These are phyloP conservation scores for Xylariaceae sp. DNA, from an alignment of 2,329 filamentous ascomycete species.

Conservation along the genomic window DNA sequence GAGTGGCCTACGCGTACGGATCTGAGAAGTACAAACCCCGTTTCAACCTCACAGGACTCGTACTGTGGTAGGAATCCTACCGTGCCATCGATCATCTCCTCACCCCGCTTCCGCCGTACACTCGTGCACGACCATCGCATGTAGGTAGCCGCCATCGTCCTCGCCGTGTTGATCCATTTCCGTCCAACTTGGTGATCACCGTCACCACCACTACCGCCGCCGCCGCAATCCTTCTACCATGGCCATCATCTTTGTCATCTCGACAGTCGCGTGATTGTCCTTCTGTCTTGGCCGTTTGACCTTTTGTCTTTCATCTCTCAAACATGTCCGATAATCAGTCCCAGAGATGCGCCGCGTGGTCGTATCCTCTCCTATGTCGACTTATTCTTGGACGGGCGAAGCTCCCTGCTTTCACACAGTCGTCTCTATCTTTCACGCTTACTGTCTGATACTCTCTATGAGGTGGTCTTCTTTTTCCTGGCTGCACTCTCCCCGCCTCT, in stretches of 20 bases:
- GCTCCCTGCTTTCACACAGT: not conserved
- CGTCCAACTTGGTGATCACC: not conserved
- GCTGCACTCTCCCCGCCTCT: not conserved
- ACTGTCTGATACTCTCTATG: not conserved
- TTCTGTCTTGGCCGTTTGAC: not conserved
- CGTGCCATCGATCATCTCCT: too few species aligned
- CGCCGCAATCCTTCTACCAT: not conserved
- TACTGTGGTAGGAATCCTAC: too few species aligned
- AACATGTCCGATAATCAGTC: not conserved
- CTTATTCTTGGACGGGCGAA: not conserved
- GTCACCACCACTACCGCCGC: not conserved
- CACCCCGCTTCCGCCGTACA: not conserved
- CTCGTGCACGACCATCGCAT: not conserved
- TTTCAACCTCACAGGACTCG: too few species aligned
- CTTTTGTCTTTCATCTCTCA: not conserved
- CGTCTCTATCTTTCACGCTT: not conserved
- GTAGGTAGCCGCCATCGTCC: not conserved
- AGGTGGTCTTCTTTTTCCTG: not conserved
- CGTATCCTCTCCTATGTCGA: not conserved
- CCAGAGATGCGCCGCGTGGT: not conserved
- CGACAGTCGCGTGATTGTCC: not conserved
- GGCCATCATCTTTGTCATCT: not conserved
- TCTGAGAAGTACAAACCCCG: too few species aligned
- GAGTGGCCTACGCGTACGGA: too few species aligned
- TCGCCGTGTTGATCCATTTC: not conserved